Evolutionary conservation across 2,329 filamentous ascomycete genomes (phyloP).

Genomic region (Oidium heveae): DNA sequence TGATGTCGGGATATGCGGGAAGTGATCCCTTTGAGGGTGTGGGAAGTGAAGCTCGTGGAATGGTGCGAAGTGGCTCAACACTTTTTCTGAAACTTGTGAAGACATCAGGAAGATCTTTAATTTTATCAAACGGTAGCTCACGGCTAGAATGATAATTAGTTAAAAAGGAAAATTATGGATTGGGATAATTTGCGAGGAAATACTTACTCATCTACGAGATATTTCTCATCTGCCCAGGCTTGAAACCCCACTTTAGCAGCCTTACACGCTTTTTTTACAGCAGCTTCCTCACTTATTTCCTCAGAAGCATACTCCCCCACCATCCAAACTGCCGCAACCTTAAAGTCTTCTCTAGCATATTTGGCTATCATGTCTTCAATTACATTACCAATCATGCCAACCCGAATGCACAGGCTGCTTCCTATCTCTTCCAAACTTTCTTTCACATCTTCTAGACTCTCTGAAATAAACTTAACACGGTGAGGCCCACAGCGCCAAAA

Average conservation of each 20-base stretch:
- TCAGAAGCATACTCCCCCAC: constrained; percentile 44
- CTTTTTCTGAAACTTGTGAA: constrained; percentile 53
- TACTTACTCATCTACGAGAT: constrained; percentile 53
- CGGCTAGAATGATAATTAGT: constrained; percentile 21
- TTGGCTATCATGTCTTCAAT: constrained; percentile 29
- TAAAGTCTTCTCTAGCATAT: constrained; percentile 15
- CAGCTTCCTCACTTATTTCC: constrained; percentile 37
- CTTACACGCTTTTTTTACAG: constrained; percentile 26
- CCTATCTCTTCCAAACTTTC: constrained; percentile 28
- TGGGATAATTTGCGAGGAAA: neutral
- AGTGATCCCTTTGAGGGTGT: constrained; percentile 24
- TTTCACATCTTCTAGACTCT: constrained; percentile 52
- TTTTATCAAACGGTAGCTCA: constrained; percentile 32
- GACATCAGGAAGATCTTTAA: constrained; percentile 41
- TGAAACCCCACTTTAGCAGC: constrained; percentile 31
- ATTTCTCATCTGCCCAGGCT: constrained; percentile 51
- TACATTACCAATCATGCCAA: constrained; percentile 34
- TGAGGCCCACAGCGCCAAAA: constrained; percentile 55
- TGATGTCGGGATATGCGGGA: constrained; percentile 27
- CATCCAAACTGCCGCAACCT: constrained; percentile 48
- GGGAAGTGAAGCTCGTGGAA: constrained; percentile 31
- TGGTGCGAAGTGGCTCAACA: constrained; percentile 42
- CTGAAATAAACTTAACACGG: constrained; percentile 43
- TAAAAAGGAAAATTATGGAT: neutral
- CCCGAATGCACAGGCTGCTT: constrained; percentile 36